Evolutionary conservation across 495 filamentous ascomycete genomes (phyloP).

Genomic region (Neurospora sp.): DNA sequence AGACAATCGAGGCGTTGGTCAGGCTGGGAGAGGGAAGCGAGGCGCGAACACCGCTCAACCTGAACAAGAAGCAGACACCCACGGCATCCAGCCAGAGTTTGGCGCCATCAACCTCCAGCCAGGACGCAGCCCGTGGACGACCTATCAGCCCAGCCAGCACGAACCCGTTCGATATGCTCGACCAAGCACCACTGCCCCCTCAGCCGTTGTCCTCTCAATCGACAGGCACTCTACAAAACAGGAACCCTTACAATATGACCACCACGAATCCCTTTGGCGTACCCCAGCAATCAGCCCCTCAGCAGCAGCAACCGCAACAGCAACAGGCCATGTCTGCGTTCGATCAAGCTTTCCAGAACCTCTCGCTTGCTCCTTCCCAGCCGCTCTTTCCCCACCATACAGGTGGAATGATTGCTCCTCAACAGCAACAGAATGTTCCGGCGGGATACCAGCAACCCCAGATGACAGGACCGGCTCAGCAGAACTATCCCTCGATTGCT

Average conservation of each 20-base stretch:
- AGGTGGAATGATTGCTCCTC: conserved; percentile 57
- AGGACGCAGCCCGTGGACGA: conserved; percentile 18
- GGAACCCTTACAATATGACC: conserved; percentile 34
- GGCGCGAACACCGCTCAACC: neutral
- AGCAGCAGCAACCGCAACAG: conserved; percentile 5
- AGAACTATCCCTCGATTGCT: conserved; percentile 33
- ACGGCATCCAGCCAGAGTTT: conserved; percentile 22
- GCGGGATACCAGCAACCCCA: conserved; percentile 39
- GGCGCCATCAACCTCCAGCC: conserved; percentile 27
- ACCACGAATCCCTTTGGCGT: conserved; percentile 42
- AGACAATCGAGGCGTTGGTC: conserved; percentile 70
- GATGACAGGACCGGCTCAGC: conserved; percentile 51
- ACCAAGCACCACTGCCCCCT: conserved; percentile 28
- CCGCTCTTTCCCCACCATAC: conserved; percentile 77
- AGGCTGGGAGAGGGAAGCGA: conserved; percentile 56
- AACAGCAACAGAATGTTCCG: conserved; percentile 32
- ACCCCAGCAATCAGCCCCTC: conserved; percentile 14
- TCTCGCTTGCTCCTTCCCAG: conserved; percentile 52
- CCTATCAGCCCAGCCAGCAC: conserved; percentile 36
- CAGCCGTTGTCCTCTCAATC: conserved; percentile 48
- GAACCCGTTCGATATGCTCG: conserved; percentile 60
- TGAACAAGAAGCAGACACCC: neutral
- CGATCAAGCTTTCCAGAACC: conserved; percentile 59
- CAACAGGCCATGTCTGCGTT: conserved; percentile 32
- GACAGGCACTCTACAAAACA: conserved; percentile 43